Percentiles rank a stretch among this genome's conserved stretches.
Conservation (phyloP, 345 rosid species). For the Bruguiera sexangula region DNA sequence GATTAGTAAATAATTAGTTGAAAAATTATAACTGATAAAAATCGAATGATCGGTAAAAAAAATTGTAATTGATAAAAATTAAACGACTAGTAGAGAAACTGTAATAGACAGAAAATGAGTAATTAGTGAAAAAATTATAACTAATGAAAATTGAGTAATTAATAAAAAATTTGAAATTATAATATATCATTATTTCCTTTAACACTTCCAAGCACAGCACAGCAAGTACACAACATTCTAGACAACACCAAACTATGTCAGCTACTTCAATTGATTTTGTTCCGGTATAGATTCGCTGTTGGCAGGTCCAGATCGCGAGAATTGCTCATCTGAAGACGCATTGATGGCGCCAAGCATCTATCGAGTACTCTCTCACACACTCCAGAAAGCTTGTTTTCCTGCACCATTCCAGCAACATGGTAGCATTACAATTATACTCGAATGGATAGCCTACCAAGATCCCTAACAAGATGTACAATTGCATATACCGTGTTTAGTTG, state of each 20-base stretch:
- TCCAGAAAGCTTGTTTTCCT: constrained; percentile 84
- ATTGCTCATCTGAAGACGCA: constrained; percentile 30
- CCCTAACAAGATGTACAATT: not conserved
- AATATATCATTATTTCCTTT: too few relatives aligned
- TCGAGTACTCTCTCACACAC: constrained; percentile 81
- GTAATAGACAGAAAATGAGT: too few relatives aligned
- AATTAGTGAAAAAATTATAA: too few relatives aligned
- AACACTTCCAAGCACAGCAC: not conserved
- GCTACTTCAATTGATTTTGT: constrained; percentile 16
- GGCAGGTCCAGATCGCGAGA: constrained; percentile 30
- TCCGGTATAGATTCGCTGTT: constrained; percentile 25
- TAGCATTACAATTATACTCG: not conserved
- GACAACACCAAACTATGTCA: not conserved
- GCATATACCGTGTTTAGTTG: constrained; percentile 57
- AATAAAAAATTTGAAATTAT: too few relatives aligned
- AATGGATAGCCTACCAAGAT: not conserved
- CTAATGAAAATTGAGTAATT: too few relatives aligned
- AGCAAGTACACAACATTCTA: not conserved
- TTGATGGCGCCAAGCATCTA: constrained; percentile 78
- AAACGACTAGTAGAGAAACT: too few relatives aligned
- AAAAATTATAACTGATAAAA: too few relatives aligned
- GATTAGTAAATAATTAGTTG: too few relatives aligned
- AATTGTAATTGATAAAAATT: too few relatives aligned
- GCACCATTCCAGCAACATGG: constrained; percentile 20
- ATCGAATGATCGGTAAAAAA: too few relatives aligned